Evolutionary conservation across 306 rosid genomes (phyloP), one percentile per base, ranked within the genome.

Genomic region (Vigna unguiculata): DNA sequence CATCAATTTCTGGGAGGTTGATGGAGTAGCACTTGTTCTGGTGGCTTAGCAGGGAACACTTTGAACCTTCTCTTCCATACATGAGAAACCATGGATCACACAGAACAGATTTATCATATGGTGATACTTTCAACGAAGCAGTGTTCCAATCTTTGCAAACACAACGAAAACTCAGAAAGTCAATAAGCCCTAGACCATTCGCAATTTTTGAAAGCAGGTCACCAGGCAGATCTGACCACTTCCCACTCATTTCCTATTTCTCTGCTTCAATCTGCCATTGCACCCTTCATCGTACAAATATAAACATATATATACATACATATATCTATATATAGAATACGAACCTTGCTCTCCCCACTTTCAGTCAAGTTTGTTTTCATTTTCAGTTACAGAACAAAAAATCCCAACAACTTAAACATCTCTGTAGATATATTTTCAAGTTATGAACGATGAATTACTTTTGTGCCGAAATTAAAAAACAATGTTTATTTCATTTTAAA

Each of bases 91-190:
- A 84, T 0, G 64, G 86, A 1, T 61, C n/a, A 1, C 4, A 25
- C 1, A 6, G 4, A 3, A 15, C 15, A 28, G 78, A 55, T 43
- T 75, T 73, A 5, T 22, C 15, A 2, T 46, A 15, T 4, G 80
- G 72, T 0, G 79, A 58, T 1, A 66, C 8, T 15, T 32, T 5
- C 1, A 58, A 22, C 12, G 86, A 71, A 53, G 84, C 82, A 4
- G 9, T 20, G 3, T 22, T 13, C 87, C 87, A 86, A 6, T 69
- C 81, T 74, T 66, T 71, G 81, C 86, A 75, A 24, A 86, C 86
- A 14, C 66, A 12, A 6, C 81, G 83, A 21, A 84, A 84, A 7
- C 84, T 25, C 1, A 78, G 25, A 51, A 83, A 70, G 0, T 71
- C 87, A 4, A 83, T 46, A 0, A 62, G n/a, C 40, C 60, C 80